These are phyloP conservation scores for Ascocoryne sarcoides DNA, from an alignment of 2,329 filamentous ascomycete species.

Conservation along the genomic window DNA sequence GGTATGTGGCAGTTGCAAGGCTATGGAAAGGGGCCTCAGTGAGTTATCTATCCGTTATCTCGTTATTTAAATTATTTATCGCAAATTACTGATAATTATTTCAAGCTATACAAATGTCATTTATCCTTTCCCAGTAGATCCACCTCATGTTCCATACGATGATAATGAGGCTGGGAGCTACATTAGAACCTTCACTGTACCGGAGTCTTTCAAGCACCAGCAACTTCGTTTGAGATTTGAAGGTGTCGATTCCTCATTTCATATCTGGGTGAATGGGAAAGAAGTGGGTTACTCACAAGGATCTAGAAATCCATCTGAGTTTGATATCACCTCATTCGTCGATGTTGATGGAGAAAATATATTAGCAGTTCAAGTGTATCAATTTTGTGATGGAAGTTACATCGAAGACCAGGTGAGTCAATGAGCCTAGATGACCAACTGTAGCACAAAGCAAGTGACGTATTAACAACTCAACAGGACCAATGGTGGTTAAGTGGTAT, in stretches of 20 bases:
- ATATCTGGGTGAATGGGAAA: conserved; percentile 47
- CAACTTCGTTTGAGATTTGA: conserved; percentile 47
- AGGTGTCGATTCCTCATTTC: conserved; percentile 48
- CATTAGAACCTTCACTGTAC: conserved; percentile 38
- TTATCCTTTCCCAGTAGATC: conserved; percentile 44
- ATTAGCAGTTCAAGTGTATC: conserved; percentile 44
- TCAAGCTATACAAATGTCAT: conserved; percentile 43
- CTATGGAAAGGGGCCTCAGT: conserved; percentile 39
- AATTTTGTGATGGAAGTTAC: conserved; percentile 48
- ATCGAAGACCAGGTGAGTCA: conserved; percentile 39
- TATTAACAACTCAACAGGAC: conserved; percentile 29
- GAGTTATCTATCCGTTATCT: no score
- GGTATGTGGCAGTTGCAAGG: conserved; percentile 49
- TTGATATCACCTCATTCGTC: conserved; percentile 42
- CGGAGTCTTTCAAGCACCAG: conserved; percentile 30
- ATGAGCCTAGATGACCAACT: no score
- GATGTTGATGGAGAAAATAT: conserved; percentile 15
- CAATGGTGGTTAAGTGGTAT: conserved; percentile 45
- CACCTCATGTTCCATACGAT: conserved; percentile 41
- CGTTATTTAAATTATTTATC: not conserved
- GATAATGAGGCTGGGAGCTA: conserved; percentile 47
- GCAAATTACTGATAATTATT: conserved; percentile 14
- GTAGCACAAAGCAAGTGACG: no score
- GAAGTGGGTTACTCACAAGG: conserved; percentile 49
- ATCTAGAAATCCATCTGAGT: conserved; percentile 47